These are phyloP conservation scores for Ogataea allantospora DNA, from an alignment of 805 yeast species.

Conservation along the genomic window DNA sequence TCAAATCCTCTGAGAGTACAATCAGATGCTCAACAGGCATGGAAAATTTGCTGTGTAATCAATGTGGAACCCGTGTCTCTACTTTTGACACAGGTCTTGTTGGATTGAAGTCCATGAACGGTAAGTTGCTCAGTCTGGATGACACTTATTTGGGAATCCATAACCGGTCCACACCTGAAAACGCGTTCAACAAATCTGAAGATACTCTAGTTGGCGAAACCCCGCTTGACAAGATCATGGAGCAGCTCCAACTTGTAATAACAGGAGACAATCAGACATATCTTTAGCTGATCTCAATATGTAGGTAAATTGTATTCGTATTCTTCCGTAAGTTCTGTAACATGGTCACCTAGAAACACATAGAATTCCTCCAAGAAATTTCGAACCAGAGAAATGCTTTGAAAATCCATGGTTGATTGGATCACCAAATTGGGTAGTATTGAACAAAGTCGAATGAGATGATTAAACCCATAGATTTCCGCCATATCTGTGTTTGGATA, in stretches of 20 bases:
- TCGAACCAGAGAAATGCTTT: conserved; percentile 56
- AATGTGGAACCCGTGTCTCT: conserved; percentile 63
- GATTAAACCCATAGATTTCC: conserved; percentile 76
- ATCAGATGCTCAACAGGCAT: conserved; percentile 44
- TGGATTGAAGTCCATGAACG: conserved; percentile 39
- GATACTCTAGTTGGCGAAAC: conserved; percentile 12
- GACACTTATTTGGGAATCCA: conserved; percentile 58
- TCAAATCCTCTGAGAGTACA: conserved; percentile 6
- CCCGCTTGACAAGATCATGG: conserved; percentile 4
- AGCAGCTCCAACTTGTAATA: conserved; percentile 16
- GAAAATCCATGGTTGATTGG: conserved; percentile 78
- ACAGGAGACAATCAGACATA: conserved; percentile 20
- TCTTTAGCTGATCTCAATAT: conserved; percentile 11
- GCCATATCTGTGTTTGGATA: conserved; percentile 24
- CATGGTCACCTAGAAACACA: conserved; percentile 47
- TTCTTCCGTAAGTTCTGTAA: conserved; percentile 36
- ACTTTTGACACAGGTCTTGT: conserved; percentile 53
- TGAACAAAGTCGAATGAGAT: conserved; percentile 72
- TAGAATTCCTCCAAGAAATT: conserved; percentile 55
- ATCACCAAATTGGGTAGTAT: conserved; percentile 81
- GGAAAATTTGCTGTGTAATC: conserved; percentile 32
- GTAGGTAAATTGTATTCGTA: conserved; percentile 52
- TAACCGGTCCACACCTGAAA: conserved; percentile 1
- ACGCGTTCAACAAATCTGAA: conserved; percentile 15
- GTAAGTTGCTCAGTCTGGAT: conserved; percentile 51